Percentiles rank a stretch among this genome's conserved stretches.
phyloP scores from a whole-genome alignment of 169 alveolate species.

The Theileria equi region DNA sequence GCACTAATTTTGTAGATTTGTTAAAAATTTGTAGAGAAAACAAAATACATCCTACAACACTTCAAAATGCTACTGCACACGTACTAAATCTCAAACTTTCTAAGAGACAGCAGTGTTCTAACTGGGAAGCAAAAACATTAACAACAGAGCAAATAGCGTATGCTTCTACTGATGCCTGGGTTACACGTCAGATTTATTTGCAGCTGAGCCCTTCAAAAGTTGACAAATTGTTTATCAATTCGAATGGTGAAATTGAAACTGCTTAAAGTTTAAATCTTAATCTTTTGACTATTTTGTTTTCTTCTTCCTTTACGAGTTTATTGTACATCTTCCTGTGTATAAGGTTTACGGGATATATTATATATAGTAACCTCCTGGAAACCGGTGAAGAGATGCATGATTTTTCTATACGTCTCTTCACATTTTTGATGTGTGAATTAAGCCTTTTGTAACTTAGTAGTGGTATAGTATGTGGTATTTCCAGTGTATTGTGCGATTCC shows the following conservation, averaged over 20 bases:
- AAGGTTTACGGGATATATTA: background rate
- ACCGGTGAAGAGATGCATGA: slow-evolving; percentile 26
- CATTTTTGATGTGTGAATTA: slow-evolving; percentile 7
- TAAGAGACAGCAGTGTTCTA: slow-evolving; percentile 62
- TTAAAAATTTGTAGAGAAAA: slow-evolving; percentile 24
- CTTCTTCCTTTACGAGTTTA: slow-evolving; percentile 30
- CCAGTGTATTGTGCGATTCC: slow-evolving; percentile 29
- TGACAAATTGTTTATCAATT: slow-evolving; percentile 24
- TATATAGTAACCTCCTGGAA: slow-evolving; percentile 21
- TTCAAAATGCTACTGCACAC: slow-evolving; percentile 38
- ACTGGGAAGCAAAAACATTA: slow-evolving; percentile 57
- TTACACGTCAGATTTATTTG: slow-evolving; percentile 32
- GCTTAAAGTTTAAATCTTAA: background rate
- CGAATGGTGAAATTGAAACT: slow-evolving; percentile 33
- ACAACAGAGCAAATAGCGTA: slow-evolving; percentile 39
- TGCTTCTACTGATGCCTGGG: slow-evolving; percentile 70
- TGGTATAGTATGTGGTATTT: slow-evolving; percentile 26
- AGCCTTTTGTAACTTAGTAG: slow-evolving; percentile 15
- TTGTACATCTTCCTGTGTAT: slow-evolving; percentile 35
- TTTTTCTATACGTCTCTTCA: slow-evolving; percentile 7
- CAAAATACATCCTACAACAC: slow-evolving; percentile 38
- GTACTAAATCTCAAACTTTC: slow-evolving; percentile 28
- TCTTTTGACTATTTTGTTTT: slow-evolving; percentile 21
- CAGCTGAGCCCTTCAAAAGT: slow-evolving; percentile 19
- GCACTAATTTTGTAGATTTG: slow-evolving; percentile 54